These are phyloP conservation scores for Haplosporangium sp. DNA, from an alignment of 371 early-diverging fungal species.

Conservation along the genomic window DNA sequence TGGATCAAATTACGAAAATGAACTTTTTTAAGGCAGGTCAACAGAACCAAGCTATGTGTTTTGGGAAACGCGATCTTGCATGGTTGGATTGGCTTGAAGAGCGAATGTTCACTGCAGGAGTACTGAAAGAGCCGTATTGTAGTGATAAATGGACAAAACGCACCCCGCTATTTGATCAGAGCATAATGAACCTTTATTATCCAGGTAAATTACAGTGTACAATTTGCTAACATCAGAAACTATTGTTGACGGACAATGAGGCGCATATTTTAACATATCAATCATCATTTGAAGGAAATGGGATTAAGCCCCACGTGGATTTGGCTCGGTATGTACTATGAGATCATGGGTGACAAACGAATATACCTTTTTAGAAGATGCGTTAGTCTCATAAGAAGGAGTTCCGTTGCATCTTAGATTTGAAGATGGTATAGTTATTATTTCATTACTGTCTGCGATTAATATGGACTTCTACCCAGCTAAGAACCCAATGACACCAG, in stretches of 20 bases:
- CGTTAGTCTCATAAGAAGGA: not conserved
- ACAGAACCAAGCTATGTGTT: slow-evolving; percentile 55
- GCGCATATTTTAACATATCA: not conserved
- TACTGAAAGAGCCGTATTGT: slow-evolving; percentile 26
- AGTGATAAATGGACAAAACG: slow-evolving; percentile 25
- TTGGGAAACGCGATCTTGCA: slow-evolving; percentile 34
- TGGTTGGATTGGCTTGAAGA: slow-evolving; percentile 41
- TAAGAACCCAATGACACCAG: slow-evolving; percentile 26
- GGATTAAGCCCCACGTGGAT: slow-evolving; percentile 53
- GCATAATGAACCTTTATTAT: slow-evolving; percentile 51
- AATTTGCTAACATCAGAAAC: not conserved
- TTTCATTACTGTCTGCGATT: slow-evolving; percentile 40
- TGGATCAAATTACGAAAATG: slow-evolving; percentile 38
- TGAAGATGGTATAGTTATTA: slow-evolving; percentile 50
- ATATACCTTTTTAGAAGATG: not conserved
- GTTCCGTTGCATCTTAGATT: slow-evolving; percentile 20
- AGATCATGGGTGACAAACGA: no score
- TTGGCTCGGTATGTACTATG: slow-evolving; percentile 31
- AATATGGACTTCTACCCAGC: slow-evolving; percentile 56
- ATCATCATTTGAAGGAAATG: slow-evolving; percentile 24
- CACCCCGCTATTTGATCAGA: slow-evolving; percentile 45
- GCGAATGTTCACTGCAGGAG: slow-evolving; percentile 10
- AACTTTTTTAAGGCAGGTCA: slow-evolving; percentile 47
- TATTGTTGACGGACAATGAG: not conserved
- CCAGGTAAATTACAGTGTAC: slow-evolving; percentile 27